Evolutionary conservation across 148 eudicot species (phyloP).

Genomic region (Rhododendron ferrugineum): DNA sequence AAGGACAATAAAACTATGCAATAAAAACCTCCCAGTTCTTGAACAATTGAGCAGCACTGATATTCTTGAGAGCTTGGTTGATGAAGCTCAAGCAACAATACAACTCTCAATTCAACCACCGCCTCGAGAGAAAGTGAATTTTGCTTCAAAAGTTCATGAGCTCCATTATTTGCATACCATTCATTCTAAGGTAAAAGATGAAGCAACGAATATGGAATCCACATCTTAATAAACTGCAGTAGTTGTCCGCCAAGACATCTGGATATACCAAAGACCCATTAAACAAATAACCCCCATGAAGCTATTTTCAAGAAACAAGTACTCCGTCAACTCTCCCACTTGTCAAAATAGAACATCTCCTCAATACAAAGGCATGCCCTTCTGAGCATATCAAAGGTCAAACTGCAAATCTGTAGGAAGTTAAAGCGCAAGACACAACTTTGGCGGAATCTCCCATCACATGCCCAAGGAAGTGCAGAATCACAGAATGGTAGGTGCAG

Average conservation of each 20-base stretch:
- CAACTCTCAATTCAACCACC: constrained; percentile 8
- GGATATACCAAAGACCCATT: constrained; percentile 5
- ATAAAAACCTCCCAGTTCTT: constrained; percentile 15
- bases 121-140: neutral
- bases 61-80: constrained; percentile 14
- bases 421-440: neutral
- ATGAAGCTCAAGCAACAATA: constrained; percentile 16
- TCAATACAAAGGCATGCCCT: constrained; percentile 1
- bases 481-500: neutral
- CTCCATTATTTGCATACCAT: neutral
- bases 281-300: constrained; percentile 6
- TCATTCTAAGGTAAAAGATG: constrained; percentile 7
- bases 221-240: neutral
- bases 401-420: neutral
- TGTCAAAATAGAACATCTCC: neutral
- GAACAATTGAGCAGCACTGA: constrained; percentile 12
- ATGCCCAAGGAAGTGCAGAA: neutral
- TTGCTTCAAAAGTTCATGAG: neutral
- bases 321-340: neutral
- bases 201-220: neutral
- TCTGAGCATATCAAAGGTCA: neutral
- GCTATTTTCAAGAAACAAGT: neutral
- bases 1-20: neutral
- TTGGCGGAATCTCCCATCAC: neutral
- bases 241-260: neutral